phyloP scores from a whole-genome alignment of 2,329 filamentous ascomycete genomes.

The Penicillium sp. region DNA sequence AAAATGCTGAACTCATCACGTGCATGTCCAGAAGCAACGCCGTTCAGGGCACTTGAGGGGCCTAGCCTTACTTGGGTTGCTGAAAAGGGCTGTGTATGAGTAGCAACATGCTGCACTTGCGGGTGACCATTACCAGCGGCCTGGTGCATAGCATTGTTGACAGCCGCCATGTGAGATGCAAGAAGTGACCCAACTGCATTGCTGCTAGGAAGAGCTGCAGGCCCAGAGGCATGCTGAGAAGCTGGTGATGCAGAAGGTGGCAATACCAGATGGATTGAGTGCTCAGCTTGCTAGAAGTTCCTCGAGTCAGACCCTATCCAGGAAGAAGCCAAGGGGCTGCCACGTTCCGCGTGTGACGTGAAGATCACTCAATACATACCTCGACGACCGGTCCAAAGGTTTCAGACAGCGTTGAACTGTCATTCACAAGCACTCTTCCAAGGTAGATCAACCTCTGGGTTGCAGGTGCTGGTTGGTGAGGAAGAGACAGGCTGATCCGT shows the following conservation, averaged over 20 bases:
- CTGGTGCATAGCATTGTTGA: neutral
- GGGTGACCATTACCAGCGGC: neutral
- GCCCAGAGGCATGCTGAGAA: neutral
- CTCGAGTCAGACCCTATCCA: neutral
- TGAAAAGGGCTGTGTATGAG: neutral
- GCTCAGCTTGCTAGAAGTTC: constrained; percentile 19
- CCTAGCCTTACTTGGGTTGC: neutral
- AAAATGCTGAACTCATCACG: neutral
- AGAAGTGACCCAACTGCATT: neutral
- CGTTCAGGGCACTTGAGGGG: neutral
- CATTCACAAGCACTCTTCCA: constrained; percentile 48
- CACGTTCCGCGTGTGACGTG: neutral
- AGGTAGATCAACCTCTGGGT: constrained; percentile 55
- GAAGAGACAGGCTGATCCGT: constrained; percentile 46
- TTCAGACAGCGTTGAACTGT: constrained; percentile 43
- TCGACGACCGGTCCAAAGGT: constrained; percentile 47
- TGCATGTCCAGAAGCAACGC: neutral
- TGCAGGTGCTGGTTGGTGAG: constrained; percentile 40
- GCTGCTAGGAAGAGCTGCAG: neutral
- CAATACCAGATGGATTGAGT: constrained; percentile 39
- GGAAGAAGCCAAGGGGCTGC: too few relatives aligned
- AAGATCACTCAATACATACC: constrained; percentile 33
- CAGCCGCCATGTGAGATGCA: neutral
- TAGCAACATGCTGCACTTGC: neutral
- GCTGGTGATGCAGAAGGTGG: constrained; percentile 26